Evolutionary conservation across 208 protist genomes (phyloP).

Genomic region (Trypanosoma avium): DNA sequence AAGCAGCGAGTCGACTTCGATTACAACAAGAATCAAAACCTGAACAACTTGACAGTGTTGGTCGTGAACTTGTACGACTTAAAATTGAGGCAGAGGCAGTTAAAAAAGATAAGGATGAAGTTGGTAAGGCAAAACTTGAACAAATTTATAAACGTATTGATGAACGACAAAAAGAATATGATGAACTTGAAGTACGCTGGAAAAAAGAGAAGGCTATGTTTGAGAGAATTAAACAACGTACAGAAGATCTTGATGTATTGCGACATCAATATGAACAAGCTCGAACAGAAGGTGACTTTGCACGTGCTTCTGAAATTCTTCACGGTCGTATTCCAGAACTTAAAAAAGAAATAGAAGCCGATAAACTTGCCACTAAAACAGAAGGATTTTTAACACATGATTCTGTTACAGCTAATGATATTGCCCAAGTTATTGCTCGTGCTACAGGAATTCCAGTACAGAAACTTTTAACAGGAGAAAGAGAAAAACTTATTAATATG

Average conservation of each 20-base stretch:
- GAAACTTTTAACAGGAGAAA: constrained; percentile 88
- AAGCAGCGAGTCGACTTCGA: constrained; percentile 92
- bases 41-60: constrained; percentile 94
- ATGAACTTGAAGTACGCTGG: constrained; percentile 82
- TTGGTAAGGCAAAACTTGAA: constrained; percentile 85
- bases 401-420: constrained; percentile 90
- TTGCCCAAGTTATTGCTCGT: constrained; percentile 95
- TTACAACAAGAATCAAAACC: constrained; percentile 97
- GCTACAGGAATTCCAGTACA: constrained; percentile 98
- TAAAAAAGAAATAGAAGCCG: constrained; percentile 85
- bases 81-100: constrained; percentile 94
- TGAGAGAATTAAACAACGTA: constrained; percentile 88
- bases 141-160: constrained; percentile 71
- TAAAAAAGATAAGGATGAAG: constrained; percentile 93
- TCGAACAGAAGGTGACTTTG: constrained; percentile 72
- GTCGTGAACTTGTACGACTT: constrained; percentile 87
- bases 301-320: constrained; percentile 77
- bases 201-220: constrained; percentile 88
- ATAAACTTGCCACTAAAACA: constrained; percentile 88
- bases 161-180: constrained; percentile 77
- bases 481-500: constrained; percentile 90
- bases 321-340: constrained; percentile 74
- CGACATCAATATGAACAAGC: constrained; percentile 85
- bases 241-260: constrained; percentile 87
- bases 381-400: constrained; percentile 95